These are phyloP conservation scores for Hyaloscypha hepaticicola DNA, from an alignment of 495 filamentous ascomycete species.

Conservation along the genomic window DNA sequence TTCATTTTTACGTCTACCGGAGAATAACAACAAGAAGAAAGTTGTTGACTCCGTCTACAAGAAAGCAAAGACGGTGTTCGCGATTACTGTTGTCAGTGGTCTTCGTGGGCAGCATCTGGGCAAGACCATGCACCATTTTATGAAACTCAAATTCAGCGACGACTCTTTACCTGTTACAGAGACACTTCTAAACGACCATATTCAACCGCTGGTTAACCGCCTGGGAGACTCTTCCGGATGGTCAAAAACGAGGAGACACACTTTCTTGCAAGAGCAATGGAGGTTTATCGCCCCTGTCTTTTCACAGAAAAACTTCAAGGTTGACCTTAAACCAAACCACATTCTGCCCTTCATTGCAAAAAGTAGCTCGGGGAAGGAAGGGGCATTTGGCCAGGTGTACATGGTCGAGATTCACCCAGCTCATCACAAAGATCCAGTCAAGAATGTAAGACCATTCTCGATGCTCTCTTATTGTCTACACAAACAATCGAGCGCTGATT, in stretches of 20 bases:
- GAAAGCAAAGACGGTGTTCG: constrained; percentile 2
- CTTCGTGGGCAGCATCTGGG: background rate
- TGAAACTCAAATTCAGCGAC: too few relatives aligned
- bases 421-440: background rate
- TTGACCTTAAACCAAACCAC: constrained; percentile 23
- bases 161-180: too few relatives aligned
- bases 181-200: too few relatives aligned
- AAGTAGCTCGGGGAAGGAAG: background rate
- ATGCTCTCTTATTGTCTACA: background rate
- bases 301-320: background rate
- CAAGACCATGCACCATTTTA: background rate
- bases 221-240: background rate
- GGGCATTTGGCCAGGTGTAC: background rate
- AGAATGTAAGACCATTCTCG: background rate
- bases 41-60: background rate
- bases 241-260: background rate
- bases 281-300: constrained; percentile 19
- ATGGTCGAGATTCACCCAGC: background rate
- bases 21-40: too few relatives aligned
- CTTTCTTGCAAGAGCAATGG: constrained; percentile 22
- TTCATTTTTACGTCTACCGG: too few relatives aligned
- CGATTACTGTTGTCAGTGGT: background rate
- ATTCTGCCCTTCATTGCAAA: background rate
- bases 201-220: too few relatives aligned
- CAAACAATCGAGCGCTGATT: too few relatives aligned